Evolutionary conservation across 192 early-diverging fungal genomes (phyloP).

Genomic region (Coemansia sp.): DNA sequence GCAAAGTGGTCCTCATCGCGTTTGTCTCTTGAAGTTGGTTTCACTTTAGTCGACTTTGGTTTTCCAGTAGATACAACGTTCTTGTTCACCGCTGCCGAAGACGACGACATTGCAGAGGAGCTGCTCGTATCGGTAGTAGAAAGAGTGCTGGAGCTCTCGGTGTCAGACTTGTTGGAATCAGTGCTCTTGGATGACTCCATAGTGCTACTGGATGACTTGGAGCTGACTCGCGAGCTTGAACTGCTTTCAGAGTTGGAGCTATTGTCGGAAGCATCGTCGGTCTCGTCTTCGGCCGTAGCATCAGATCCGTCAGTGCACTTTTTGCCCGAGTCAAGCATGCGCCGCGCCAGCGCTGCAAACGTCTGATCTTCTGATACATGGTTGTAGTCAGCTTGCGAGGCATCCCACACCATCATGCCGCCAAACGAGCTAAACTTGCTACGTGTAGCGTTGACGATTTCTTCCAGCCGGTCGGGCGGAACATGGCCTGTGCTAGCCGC

Average conservation of each 20-base stretch:
- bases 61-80: not conserved
- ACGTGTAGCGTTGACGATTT: conserved; percentile 54
- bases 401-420: conserved; percentile 77
- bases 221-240: not conserved
- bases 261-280: not conserved
- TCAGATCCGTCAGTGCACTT: conserved; percentile 36
- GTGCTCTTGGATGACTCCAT: not conserved
- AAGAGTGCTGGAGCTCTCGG: no score
- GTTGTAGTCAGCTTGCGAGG: conserved; percentile 63
- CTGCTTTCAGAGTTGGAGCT: not conserved
- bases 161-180: not conserved
- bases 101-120: not conserved
- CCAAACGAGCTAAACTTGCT: conserved; percentile 61
- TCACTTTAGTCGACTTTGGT: not conserved
- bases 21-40: not conserved
- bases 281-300: not conserved
- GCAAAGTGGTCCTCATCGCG: not conserved
- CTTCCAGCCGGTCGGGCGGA: conserved; percentile 42
- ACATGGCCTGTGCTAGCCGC: conserved; percentile 64
- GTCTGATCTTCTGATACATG: conserved; percentile 11
- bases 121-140: no score
- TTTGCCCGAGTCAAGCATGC: conserved; percentile 32
- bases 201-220: not conserved
- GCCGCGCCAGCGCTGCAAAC: conserved; percentile 27
- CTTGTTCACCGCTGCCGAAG: not conserved